Percentiles rank a stretch among this genome's conserved stretches.
These are phyloP conservation scores for Solanum pimpinellifolium DNA, from an alignment of 257 asterid genomes.

Conservation along the genomic window DNA sequence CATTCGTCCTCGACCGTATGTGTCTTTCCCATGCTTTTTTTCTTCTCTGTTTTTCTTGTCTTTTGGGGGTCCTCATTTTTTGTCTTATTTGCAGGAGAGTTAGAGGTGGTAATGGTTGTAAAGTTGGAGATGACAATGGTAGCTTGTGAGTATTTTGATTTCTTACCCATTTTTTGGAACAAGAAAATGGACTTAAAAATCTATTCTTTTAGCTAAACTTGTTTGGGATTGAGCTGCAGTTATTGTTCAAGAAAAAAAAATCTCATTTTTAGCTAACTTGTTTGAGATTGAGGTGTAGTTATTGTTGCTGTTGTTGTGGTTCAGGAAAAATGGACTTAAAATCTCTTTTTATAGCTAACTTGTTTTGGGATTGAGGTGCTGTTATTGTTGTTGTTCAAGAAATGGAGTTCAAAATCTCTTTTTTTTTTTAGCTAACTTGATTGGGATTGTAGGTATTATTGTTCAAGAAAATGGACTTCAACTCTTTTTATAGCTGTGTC, in stretches of 20 bases:
- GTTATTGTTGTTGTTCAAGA: neutral
- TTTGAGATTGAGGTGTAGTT: neutral
- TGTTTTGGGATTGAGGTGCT: neutral
- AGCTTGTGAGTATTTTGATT: slow-evolving; percentile 66
- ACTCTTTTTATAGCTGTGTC: neutral
- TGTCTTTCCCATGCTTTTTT: neutral
- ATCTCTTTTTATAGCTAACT: neutral
- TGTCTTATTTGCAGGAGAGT: slow-evolving; percentile 58
- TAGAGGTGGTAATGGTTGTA: slow-evolving; percentile 95
- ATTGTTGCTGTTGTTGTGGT: neutral
- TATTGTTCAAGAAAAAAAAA: neutral
- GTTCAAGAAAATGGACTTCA: neutral
- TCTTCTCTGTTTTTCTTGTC: neutral
- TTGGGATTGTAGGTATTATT: neutral
- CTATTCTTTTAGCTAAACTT: neutral
- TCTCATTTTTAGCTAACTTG: neutral
- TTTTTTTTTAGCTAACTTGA: neutral
- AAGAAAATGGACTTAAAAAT: neutral
- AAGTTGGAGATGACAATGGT: slow-evolving; percentile 96
- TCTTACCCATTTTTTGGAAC: neutral
- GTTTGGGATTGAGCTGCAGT: neutral
- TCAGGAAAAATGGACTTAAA: neutral
- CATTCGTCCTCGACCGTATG: slow-evolving; percentile 96
- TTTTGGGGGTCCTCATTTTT: slow-evolving; percentile 2
- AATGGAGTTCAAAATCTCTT: neutral